These are phyloP conservation scores for Coemansia sp. DNA, from an alignment of 192 early-diverging fungal species.

Conservation along the genomic window DNA sequence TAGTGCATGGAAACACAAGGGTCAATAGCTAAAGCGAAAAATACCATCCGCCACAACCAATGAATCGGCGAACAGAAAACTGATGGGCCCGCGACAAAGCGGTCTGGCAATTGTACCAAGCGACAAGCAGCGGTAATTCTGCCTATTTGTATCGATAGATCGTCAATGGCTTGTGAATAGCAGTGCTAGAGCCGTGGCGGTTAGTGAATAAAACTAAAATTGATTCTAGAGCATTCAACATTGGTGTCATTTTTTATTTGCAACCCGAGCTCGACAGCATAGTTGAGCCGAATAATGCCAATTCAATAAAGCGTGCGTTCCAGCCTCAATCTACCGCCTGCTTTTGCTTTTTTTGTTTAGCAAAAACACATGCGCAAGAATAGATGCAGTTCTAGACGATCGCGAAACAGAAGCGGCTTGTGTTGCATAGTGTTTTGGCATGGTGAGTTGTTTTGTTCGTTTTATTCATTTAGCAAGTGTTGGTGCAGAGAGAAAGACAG, in stretches of 20 bases:
- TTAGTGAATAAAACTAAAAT: neutral
- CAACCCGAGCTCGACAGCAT: neutral
- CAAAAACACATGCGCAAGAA: neutral
- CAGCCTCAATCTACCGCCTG: neutral
- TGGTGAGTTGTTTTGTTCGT: neutral
- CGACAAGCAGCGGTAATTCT: neutral
- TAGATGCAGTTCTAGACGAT: conserved; percentile 3
- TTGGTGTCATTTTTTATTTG: neutral
- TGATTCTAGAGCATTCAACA: neutral
- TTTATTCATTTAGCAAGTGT: neutral
- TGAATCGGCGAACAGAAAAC: neutral
- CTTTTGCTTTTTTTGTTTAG: neutral
- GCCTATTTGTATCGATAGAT: neutral
- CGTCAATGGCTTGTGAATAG: neutral
- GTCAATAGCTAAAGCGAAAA: neutral
- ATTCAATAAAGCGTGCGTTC: neutral
- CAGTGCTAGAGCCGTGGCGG: neutral
- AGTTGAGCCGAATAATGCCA: neutral
- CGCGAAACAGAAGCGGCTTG: neutral
- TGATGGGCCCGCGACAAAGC: neutral
- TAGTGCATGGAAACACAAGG: neutral
- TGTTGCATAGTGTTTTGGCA: conserved; percentile 1
- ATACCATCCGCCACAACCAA: neutral
- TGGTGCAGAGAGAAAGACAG: neutral
- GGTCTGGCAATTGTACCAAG: conserved; percentile 4